These are phyloP conservation scores for Cercospora sp. DNA, from an alignment of 2,329 filamentous ascomycete genomes.

Conservation along the genomic window DNA sequence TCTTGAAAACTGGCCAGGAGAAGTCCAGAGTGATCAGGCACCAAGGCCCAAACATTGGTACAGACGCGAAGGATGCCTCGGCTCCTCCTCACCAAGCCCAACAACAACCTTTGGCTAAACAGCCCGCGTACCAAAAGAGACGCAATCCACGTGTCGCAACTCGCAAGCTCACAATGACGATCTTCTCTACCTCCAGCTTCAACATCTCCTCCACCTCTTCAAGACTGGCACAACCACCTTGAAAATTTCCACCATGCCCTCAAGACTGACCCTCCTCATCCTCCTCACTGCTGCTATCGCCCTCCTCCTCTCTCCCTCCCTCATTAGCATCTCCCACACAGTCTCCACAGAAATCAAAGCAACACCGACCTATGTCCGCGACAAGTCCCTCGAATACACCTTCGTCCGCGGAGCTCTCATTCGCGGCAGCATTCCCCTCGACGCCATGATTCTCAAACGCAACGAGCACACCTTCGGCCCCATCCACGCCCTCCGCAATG, in stretches of 20 bases:
- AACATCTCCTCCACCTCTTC: neutral
- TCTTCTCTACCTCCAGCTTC: neutral
- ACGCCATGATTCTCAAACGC: slow-evolving; percentile 12
- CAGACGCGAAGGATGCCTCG: neutral
- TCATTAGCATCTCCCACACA: slow-evolving; percentile 9
- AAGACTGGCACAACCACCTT: neutral
- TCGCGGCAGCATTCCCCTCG: slow-evolving; percentile 12
- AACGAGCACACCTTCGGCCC: slow-evolving; percentile 17
- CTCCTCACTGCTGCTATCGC: slow-evolving; percentile 8
- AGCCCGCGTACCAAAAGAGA: neutral
- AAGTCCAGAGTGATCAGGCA: neutral
- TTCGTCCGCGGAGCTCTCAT: slow-evolving; percentile 14
- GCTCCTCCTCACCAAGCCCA: neutral
- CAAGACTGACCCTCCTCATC: slow-evolving; percentile 4
- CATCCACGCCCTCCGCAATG: slow-evolving; percentile 9
- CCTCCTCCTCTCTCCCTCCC: slow-evolving; percentile 15
- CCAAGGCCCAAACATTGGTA: neutral
- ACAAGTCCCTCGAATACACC: slow-evolving; percentile 17
- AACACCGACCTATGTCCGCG: slow-evolving; percentile 5
- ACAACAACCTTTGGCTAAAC: slow-evolving; percentile 7
- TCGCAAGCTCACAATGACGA: slow-evolving; percentile 1
- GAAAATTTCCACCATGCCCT: slow-evolving; percentile 1
- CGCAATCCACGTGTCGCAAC: neutral
- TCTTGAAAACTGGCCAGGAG: neutral
- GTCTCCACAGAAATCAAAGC: slow-evolving; percentile 8